Evolutionary conservation across 1,284 basidiomycete genomes (phyloP).

Genomic region (Flammula alnicola): DNA sequence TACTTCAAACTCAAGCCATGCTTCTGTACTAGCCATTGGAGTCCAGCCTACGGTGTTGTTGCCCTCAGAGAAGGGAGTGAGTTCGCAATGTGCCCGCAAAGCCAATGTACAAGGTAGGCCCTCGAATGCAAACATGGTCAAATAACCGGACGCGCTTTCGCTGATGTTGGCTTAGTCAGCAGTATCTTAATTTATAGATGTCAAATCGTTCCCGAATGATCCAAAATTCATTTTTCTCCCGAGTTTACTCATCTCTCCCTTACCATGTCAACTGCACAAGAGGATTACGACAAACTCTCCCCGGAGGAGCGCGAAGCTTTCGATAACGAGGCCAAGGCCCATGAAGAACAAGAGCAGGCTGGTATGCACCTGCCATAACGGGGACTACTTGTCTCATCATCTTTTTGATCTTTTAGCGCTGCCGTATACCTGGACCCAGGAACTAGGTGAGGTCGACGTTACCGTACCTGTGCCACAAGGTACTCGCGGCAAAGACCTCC

Average conservation of each 20-base stretch:
- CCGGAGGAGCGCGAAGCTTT: constrained; percentile 76
- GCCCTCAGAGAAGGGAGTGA: neutral
- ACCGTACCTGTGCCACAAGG: constrained; percentile 86
- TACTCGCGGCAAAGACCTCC: constrained; percentile 81
- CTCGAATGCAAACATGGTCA: too few species aligned
- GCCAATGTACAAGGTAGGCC: too few species aligned
- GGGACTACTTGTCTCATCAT: constrained; percentile 26
- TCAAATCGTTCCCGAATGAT: too few species aligned
- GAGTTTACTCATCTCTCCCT: neutral
- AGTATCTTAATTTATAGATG: neutral
- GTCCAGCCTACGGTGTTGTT: constrained; percentile 1
- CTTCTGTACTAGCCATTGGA: constrained; percentile 41
- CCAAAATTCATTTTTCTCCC: neutral
- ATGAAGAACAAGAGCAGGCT: constrained; percentile 84
- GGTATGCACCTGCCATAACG: constrained; percentile 53
- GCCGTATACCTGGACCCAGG: constrained; percentile 93
- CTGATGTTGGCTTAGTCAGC: constrained; percentile 11
- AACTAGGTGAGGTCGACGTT: constrained; percentile 87
- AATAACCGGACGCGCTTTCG: too few species aligned
- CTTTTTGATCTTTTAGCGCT: constrained; percentile 57
- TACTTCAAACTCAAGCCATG: constrained; percentile 69
- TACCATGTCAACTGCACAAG: constrained; percentile 45
- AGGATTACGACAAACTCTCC: constrained; percentile 81
- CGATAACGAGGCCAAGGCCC: constrained; percentile 71
- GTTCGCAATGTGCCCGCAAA: constrained; percentile 3